Evolutionary conservation across 441 rosid species (phyloP), one percentile per base, ranked within the genome.

Genomic region (California macrophylla): DNA sequence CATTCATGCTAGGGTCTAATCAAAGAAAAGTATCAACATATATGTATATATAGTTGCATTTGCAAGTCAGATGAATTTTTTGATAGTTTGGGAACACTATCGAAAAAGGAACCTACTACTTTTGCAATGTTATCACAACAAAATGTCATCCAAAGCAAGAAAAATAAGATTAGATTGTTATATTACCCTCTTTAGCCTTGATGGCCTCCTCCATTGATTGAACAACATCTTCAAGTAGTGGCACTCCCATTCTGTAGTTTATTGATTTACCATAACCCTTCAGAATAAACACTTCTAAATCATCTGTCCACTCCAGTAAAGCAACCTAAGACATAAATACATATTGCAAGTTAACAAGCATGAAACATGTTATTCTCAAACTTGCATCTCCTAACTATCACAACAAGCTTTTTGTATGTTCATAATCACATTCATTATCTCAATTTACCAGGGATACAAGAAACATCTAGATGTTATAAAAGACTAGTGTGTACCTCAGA

Each of bases 221-320:
- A 47, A 94, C 69, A 61, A 90, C 84, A 85, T 94, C 97, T 81
- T 83, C 77, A 54, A 94, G 90, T 78, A 94, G 72, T n/a, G 96
- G 97, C 60, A 94, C 75, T 64, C 98, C 98, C 97, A 94, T 91
- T 56, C 77, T 78, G 69, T 90, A 94, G 78, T 91, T 94, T 71
- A 94, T 68, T 54, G 97, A 87, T 26, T 91, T 80, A 26, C 97
- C 97, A 76, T 91, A 94, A 68, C 92, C 98, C 84, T 91, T 94
- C 74, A 91, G 78, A 45, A 91, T 66, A 74, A 88, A 93, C 67
- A 80, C 74, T 82, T 91, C 97, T 78, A 90, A 73, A 80, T 91
- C 97, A 81, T 94, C 94, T 65, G 92, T 74, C 98, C 98, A 94
- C 85, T 89, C 98, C 85, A 94, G 83, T 83, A 91, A 85, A 74